A percentile compares a stretch with the other conserved stretches of the same genome.
phyloP scores from a whole-genome alignment of 352 stramenopile species.

The Globisporangium apiculatum region DNA sequence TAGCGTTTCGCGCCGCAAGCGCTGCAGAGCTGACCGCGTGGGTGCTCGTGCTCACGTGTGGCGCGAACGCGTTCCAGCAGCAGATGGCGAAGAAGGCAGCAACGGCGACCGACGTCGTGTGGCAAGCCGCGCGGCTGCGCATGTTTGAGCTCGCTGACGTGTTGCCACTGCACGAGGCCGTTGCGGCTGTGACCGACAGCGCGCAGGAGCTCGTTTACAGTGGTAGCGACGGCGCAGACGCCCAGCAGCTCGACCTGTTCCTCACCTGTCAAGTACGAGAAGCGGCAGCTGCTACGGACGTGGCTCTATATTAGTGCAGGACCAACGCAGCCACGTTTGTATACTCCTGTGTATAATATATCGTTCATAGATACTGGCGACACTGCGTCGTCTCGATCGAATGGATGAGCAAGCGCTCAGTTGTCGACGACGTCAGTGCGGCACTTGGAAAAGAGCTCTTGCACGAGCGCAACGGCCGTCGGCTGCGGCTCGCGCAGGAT shows the following conservation, averaged over 20 bases:
- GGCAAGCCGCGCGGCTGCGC: constrained; percentile 35
- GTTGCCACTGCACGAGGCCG: constrained; percentile 12
- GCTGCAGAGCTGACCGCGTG: constrained; percentile 19
- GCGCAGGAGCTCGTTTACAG: constrained; percentile 1
- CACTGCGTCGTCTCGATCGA: neutral
- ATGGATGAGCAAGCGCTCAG: neutral
- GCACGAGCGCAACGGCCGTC: constrained; percentile 34
- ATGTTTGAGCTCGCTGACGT: constrained; percentile 30
- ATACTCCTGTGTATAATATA: neutral
- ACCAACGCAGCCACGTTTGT: too few species aligned
- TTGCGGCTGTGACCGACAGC: constrained; percentile 7
- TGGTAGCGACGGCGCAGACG: neutral
- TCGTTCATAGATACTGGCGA: neutral
- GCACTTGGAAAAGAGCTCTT: constrained; percentile 35
- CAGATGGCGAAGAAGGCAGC: constrained; percentile 4
- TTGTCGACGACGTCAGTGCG: constrained; percentile 15
- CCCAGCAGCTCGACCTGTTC: neutral
- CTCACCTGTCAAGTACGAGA: neutral
- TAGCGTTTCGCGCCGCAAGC: neutral
- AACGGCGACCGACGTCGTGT: constrained; percentile 15
- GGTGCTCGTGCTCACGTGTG: constrained; percentile 31
- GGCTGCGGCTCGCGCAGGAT: constrained; percentile 36
- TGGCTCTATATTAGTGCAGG: too few species aligned
- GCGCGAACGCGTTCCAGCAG: constrained; percentile 31
- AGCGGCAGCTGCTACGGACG: too few species aligned